Evolutionary conservation across 805 yeast genomes (phyloP).

Genomic region (Barnettozyma californica): DNA sequence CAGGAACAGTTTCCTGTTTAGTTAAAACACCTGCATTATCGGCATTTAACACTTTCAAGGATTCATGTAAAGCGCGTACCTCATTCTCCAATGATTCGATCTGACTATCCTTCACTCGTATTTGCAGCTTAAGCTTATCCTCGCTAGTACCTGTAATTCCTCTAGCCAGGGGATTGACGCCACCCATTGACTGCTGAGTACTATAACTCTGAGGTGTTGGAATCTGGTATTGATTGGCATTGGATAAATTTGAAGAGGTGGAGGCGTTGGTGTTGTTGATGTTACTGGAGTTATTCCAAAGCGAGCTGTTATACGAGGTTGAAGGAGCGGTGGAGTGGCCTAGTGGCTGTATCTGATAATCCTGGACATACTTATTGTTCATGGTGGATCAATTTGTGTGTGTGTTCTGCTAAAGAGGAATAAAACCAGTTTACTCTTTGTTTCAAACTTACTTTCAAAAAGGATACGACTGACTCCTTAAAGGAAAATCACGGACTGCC

Average conservation of each 20-base stretch:
- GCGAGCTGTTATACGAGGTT: constrained; percentile 5
- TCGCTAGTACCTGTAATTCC: constrained; percentile 7
- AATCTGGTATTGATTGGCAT: background rate
- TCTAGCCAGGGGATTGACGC: background rate
- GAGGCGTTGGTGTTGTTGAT: background rate
- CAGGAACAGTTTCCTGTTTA: constrained; percentile 34
- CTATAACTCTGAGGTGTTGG: background rate
- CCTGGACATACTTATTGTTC: constrained; percentile 5
- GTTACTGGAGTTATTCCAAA: constrained; percentile 3
- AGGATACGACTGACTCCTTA: no score
- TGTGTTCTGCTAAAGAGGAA: background rate
- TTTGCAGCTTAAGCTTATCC: constrained; percentile 42
- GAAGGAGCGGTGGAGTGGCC: constrained; percentile 9
- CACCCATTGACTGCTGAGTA: constrained; percentile 2
- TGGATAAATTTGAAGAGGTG: background rate
- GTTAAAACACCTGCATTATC: background rate
- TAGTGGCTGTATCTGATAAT: constrained; percentile 8
- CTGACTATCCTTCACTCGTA: constrained; percentile 50
- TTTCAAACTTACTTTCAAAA: background rate
- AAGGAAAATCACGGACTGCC: no score
- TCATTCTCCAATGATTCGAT: constrained; percentile 43
- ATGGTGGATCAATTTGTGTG: background rate
- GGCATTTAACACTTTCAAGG: constrained; percentile 4
- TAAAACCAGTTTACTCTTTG: background rate
- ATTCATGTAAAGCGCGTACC: constrained; percentile 33